Evolutionary conservation across 2,329 filamentous ascomycete species (phyloP), one percentile per base, ranked within the genome.

Genomic region (Cephalotrichum gorgonifer): DNA sequence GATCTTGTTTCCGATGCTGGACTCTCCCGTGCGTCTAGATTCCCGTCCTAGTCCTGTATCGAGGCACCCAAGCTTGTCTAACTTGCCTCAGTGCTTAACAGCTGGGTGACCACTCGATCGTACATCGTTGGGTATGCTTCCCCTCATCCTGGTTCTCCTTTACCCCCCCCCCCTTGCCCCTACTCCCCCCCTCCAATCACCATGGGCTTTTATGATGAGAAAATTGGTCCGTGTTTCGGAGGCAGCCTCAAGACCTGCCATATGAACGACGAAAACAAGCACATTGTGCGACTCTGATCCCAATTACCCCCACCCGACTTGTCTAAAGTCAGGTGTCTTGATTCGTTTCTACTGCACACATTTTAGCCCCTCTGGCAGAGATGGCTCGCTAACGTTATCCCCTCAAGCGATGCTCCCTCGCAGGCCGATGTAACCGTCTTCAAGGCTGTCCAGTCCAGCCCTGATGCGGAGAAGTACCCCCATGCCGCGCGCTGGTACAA

Each of bases 401-500:
- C 39, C 28, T 20, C 11, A 54, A 81, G 72, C 55, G 68, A 72
- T 65, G 71, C 71, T 56, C 85, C 90, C 62, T 88, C 88, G 62
- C 93, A 98, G 79, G 93, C 93, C 73, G 93, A 98, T 77, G 91
- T 94, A 63, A 86, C 85, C 71, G 82, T 82, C 74, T 97, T 86
- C 86, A 95, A 97, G 82, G 86, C 86, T 63, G 71, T 96, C 68
- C 83, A 77, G 64, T 72, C 76, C 60, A 71, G 81, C 53, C 93
- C 93, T 61, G 82, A 85, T 59, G 79, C 85, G 62, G 76, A 78
- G 69, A 95, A 95, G 78, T 95, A 86, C 83, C 89, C 91, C 64
- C 78, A 95, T 75, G 89, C 86, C 64, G 88, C 88, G 66, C 86
- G 93, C 71, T 98, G 93, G 93, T 96, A 95, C 83, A 95, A 94